Evolutionary conservation across 2,329 filamentous ascomycete species (phyloP).

Genomic region (Pseudocercospora macadamiae): DNA sequence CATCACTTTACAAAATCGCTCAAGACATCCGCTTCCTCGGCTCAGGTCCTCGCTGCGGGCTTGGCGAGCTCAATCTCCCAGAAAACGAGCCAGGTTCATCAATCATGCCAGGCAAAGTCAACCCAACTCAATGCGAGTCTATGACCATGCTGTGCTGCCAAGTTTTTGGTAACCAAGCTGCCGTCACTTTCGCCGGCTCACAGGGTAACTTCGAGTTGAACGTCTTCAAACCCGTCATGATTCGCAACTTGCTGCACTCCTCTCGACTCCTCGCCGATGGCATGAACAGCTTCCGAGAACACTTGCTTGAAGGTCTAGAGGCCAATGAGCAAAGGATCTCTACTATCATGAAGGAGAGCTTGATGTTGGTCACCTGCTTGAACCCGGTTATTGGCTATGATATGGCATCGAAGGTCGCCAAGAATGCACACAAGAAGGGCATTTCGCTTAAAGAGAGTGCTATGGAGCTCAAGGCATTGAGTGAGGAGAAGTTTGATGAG

Average conservation of each 20-base stretch:
- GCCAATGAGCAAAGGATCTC: conserved; percentile 93
- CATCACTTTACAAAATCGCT: conserved; percentile 94
- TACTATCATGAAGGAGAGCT: conserved; percentile 88
- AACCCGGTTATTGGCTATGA: conserved; percentile 98
- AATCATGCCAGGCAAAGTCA: conserved; percentile 99
- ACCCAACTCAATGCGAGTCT: conserved; percentile 97
- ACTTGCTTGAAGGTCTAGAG: conserved; percentile 83
- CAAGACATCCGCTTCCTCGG: conserved; percentile 98
- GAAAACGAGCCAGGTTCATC: conserved; percentile 98
- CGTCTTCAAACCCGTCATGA: conserved; percentile 97
- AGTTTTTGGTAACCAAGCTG: conserved; percentile 96
- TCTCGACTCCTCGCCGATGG: conserved; percentile 83
- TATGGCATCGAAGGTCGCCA: conserved; percentile 94
- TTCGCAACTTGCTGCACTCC: conserved; percentile 93
- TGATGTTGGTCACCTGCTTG: conserved; percentile 97
- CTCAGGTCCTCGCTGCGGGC: conserved; percentile 90
- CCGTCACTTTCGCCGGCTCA: conserved; percentile 90
- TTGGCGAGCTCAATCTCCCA: conserved; percentile 88
- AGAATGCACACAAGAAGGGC: conserved; percentile 99
- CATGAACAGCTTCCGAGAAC: conserved; percentile 94
- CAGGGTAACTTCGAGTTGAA: conserved; percentile 99
- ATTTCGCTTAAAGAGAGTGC: conserved; percentile 91
- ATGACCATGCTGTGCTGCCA: conserved; percentile 97
- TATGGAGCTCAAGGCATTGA: conserved; percentile 88
- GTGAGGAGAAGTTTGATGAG: conserved; percentile 84